A percentile compares a stretch with the other conserved stretches of the same genome.
phyloP scores from a whole-genome alignment of 2,329 filamentous ascomycete species.

The Colletotrichum filicis region DNA sequence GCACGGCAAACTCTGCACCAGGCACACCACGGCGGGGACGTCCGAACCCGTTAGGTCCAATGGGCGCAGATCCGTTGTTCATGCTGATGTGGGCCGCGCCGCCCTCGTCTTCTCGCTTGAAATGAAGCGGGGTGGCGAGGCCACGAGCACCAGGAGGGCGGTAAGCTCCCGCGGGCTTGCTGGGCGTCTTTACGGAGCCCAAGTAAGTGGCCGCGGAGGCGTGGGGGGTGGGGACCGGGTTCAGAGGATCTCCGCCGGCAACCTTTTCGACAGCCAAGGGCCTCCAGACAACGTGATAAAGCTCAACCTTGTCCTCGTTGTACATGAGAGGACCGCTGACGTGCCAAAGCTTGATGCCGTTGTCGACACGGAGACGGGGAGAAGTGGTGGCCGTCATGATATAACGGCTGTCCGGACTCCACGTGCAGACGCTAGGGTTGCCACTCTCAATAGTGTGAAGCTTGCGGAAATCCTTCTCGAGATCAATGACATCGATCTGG shows the following conservation, averaged over 20 bases:
- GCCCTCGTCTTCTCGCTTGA: conserved; percentile 97
- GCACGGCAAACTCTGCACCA: conserved; percentile 80
- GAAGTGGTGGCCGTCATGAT: conserved; percentile 98
- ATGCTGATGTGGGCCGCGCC: conserved; percentile 86
- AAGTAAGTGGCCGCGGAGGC: conserved; percentile 85
- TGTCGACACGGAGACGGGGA: conserved; percentile 94
- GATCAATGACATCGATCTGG: conserved; percentile 97
- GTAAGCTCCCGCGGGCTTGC: conserved; percentile 97
- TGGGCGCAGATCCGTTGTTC: conserved; percentile 80
- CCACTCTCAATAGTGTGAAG: conserved; percentile 93
- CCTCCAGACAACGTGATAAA: conserved; percentile 92
- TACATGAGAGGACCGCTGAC: conserved; percentile 91
- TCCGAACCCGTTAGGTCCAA: conserved; percentile 83
- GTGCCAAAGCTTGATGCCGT: conserved; percentile 96
- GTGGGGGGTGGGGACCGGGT: conserved; percentile 81
- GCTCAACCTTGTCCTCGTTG: conserved; percentile 91
- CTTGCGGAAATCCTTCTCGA: conserved; percentile 94
- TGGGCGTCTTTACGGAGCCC: conserved; percentile 89
- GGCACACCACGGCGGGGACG: conserved; percentile 81
- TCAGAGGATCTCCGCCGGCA: conserved; percentile 75
- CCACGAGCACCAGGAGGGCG: conserved; percentile 94
- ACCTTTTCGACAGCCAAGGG: conserved; percentile 74
- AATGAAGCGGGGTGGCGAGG: conserved; percentile 87
- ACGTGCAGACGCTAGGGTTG: conserved; percentile 95
- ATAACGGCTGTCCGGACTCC: conserved; percentile 95